Evolutionary conservation across 805 yeast species (phyloP), one percentile per base, ranked within the genome.

Genomic region (Barnettozyma botsteinii): DNA sequence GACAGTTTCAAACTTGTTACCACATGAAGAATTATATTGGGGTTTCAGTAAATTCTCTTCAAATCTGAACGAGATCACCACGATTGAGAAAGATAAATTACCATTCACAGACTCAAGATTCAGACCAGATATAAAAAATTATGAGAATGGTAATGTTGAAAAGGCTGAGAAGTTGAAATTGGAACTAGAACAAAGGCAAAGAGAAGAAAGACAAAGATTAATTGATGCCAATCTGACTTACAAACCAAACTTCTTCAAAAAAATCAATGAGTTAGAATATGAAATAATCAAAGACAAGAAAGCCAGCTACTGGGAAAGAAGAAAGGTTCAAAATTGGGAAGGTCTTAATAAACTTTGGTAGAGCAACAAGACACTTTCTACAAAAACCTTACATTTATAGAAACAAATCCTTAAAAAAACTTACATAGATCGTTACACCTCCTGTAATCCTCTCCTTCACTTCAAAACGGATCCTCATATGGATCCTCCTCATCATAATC

Each of bases 401-500:
- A 19, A 29, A 14, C n/a, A n/a, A n/a, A n/a, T n/a, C n/a, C n/a
- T n/a, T n/a, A n/a, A n/a, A n/a, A n/a, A n/a, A n/a, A n/a, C n/a
- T n/a, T n/a, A n/a, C n/a, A n/a, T n/a, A n/a, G n/a, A n/a, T n/a
- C n/a, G n/a, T n/a, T n/a, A n/a, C n/a, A n/a, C n/a, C n/a, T n/a
- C n/a, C n/a, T n/a, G n/a, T n/a, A n/a, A n/a, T n/a, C n/a, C n/a
- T n/a, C n/a, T n/a, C n/a, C n/a, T n/a, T n/a, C n/a, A n/a, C n/a
- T n/a, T 60, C 61, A 88, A 55, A 87, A 88, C 6, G 98, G 98
- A 56, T 91, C 98, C 58, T 91, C 98, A 55, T 81, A 91, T 0
- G 98, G 97, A 61, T 91, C 98, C 52, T 93, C 98, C 59, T 91
- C 98, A 56, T 91, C 98, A 56, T 89, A 91, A 60, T 91, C 98